phyloP scores from a whole-genome alignment of 495 filamentous ascomycete species.

The Penicillium cataractarum region DNA sequence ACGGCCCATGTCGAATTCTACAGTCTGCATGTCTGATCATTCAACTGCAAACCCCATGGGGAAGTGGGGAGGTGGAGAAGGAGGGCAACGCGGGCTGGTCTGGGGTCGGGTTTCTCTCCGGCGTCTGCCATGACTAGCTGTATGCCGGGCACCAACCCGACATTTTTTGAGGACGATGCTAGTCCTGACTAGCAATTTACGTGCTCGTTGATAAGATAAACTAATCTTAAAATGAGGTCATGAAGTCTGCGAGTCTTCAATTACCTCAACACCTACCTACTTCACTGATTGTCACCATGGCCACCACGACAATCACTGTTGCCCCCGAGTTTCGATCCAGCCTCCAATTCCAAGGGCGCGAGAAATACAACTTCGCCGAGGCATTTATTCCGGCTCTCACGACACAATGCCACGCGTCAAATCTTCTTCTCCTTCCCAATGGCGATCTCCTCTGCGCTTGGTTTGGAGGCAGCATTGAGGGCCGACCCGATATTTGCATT shows the following conservation, averaged over 20 bases:
- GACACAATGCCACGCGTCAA: conserved; percentile 32
- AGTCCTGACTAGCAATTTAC: neutral
- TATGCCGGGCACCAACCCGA: conserved; percentile 22
- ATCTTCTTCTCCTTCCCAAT: conserved; percentile 28
- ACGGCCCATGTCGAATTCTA: neutral
- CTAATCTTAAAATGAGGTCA: neutral
- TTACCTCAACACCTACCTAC: neutral
- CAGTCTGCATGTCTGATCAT: conserved; percentile 3
- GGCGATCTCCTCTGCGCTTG: conserved; percentile 31
- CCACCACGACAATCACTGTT: conserved; percentile 8
- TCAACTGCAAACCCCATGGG: conserved; percentile 22
- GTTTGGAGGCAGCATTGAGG: conserved; percentile 35
- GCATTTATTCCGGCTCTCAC: conserved; percentile 31
- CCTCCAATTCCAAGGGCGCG: conserved; percentile 1
- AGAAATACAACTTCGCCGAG: conserved; percentile 14
- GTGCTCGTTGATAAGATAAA: conserved; percentile 16
- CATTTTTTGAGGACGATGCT: neutral
- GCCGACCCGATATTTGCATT: conserved; percentile 32
- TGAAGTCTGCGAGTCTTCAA: neutral
- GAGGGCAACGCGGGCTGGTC: conserved; percentile 7
- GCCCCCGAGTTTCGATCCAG: conserved; percentile 11
- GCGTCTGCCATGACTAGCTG: neutral
- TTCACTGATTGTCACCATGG: conserved; percentile 7
- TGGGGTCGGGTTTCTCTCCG: conserved; percentile 18
- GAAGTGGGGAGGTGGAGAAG: conserved; percentile 20